Evolutionary conservation across 768 basidiomycete species (phyloP).

Genomic region (Imleria badia): DNA sequence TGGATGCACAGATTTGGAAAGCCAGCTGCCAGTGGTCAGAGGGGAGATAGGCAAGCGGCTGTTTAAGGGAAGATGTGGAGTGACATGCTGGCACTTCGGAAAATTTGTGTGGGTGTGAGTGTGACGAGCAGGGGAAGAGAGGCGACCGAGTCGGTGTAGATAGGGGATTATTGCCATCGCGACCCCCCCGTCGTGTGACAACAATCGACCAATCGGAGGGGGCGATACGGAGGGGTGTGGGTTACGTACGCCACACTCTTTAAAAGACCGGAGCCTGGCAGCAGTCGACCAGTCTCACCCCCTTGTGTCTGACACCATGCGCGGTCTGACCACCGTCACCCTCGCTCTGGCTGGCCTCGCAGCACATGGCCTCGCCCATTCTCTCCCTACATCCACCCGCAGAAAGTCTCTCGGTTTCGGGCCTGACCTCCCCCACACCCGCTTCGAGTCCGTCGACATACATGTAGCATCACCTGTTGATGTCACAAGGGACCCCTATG

Average conservation of each 20-base stretch:
- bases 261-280: slow-evolving; percentile 13
- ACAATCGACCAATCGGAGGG: slow-evolving; percentile 19
- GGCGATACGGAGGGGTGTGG: not conserved
- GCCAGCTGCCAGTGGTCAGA: slow-evolving; percentile 1
- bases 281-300: not conserved
- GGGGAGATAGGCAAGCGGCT: not conserved
- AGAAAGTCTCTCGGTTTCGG: slow-evolving; percentile 94
- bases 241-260: slow-evolving; percentile 19
- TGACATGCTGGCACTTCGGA: not conserved
- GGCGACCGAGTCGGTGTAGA: slow-evolving; percentile 5
- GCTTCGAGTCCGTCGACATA: slow-evolving; percentile 51
- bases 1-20: not conserved
- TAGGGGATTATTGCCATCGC: slow-evolving; percentile 10
- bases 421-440: slow-evolving; percentile 71
- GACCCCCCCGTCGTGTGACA: slow-evolving; percentile 21
- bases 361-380: slow-evolving; percentile 51
- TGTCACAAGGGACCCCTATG: slow-evolving; percentile 47
- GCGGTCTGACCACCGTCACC: slow-evolving; percentile 63
- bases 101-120: not conserved
- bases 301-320: slow-evolving; percentile 42
- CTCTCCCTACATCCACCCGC: slow-evolving; percentile 21
- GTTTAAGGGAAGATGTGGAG: not conserved
- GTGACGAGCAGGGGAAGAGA: not conserved
- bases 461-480: slow-evolving; percentile 38
- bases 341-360: slow-evolving; percentile 61